phyloP scores from a whole-genome alignment of 2,329 filamentous ascomycete species.

The Trichoderma sp. region DNA sequence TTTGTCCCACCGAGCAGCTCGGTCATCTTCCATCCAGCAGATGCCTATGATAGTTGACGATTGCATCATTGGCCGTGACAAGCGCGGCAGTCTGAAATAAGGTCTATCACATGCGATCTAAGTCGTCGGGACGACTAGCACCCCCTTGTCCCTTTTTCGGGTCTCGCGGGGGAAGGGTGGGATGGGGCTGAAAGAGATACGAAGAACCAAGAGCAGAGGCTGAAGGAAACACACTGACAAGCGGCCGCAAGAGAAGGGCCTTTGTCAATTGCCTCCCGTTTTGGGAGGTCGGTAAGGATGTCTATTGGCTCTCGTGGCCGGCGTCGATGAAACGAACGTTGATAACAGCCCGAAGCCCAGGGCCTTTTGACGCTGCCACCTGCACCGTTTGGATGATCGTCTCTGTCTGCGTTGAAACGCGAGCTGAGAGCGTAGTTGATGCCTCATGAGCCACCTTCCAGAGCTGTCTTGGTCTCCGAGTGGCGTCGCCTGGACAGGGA shows the following conservation, averaged over 20 bases:
- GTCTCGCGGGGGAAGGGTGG: neutral
- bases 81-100: slow-evolving; percentile 6
- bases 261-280: neutral
- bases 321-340: neutral
- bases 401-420: neutral
- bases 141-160: neutral
- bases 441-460: slow-evolving; percentile 6
- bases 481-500: neutral
- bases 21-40: slow-evolving; percentile 5
- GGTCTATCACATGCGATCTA: slow-evolving; percentile 14
- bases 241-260: neutral
- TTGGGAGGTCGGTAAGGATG: slow-evolving; percentile 2
- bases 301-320: slow-evolving; percentile 1
- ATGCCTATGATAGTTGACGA: neutral
- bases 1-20: neutral
- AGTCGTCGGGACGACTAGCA: neutral
- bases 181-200: neutral
- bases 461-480: slow-evolving; percentile 14
- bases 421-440: neutral
- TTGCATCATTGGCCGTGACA: slow-evolving; percentile 14
- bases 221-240: neutral
- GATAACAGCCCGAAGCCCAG: neutral
- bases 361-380: slow-evolving; percentile 8
- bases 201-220: neutral
- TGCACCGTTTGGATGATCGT: neutral